Conservation (phyloP, 1,139 yeast species). For the Suzukiozyma palmioleophila region DNA sequence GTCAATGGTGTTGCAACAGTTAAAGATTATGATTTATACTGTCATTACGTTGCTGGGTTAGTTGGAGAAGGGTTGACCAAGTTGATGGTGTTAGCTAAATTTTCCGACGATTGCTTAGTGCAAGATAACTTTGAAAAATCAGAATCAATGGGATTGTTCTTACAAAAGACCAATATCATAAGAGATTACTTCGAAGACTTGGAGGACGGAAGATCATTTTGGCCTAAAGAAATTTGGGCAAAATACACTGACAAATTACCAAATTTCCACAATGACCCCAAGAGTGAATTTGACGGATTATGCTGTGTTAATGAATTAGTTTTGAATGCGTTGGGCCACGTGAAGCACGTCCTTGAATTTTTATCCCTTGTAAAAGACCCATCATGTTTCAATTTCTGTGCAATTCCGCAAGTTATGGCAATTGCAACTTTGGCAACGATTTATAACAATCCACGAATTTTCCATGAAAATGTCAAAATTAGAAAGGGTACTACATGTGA, state of each 20-base stretch:
- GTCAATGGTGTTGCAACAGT: conserved; percentile 73
- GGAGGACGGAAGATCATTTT: conserved; percentile 88
- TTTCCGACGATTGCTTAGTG: conserved; percentile 50
- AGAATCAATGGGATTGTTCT: conserved; percentile 90
- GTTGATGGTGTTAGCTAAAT: conserved; percentile 65
- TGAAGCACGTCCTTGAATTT: conserved; percentile 70
- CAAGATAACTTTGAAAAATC: conserved; percentile 53
- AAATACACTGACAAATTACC: conserved; percentile 65
- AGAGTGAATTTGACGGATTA: conserved; percentile 50
- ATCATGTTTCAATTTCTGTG: conserved; percentile 84
- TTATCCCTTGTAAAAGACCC: conserved; percentile 76
- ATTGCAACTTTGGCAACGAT: conserved; percentile 87
- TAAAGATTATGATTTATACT: conserved; percentile 81
- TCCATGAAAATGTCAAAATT: conserved; percentile 74
- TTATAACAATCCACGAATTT: conserved; percentile 73
- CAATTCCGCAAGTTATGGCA: conserved; percentile 98
- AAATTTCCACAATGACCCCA: conserved; percentile 46
- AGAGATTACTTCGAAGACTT: conserved; percentile 94
- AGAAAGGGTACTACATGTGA: conserved; percentile 88
- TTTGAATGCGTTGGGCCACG: conserved; percentile 74
- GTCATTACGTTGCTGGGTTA: conserved; percentile 96
- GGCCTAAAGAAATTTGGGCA: conserved; percentile 94
- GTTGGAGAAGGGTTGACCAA: conserved; percentile 95
- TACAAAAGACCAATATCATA: conserved; percentile 93
- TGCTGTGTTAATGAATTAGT: conserved; percentile 81